Percentiles rank a stretch among this genome's conserved stretches.
Conservation (phyloP, 176 grass and related monocot species). For the Carex myosuroides region DNA sequence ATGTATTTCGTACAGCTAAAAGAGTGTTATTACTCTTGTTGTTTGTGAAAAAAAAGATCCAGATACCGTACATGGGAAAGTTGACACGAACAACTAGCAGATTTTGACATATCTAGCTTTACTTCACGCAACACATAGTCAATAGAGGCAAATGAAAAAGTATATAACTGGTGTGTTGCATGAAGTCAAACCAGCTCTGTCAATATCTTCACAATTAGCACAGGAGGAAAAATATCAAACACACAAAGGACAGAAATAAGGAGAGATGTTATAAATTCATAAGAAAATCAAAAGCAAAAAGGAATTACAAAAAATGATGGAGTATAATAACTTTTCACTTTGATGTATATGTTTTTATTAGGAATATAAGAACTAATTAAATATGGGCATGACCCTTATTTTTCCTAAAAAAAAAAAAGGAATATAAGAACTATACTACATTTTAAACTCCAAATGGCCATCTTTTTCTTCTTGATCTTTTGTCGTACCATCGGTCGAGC, state of each 20-base stretch:
- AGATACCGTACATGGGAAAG: not conserved
- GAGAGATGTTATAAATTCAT: not conserved
- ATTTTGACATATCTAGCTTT: too few relatives aligned
- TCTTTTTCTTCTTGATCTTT: not conserved
- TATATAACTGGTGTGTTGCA: too few relatives aligned
- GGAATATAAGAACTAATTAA: not conserved
- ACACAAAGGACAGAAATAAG: not conserved
- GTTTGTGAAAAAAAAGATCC: not conserved
- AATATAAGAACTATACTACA: not conserved
- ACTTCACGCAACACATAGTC: too few relatives aligned
- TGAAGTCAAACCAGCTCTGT: too few relatives aligned
- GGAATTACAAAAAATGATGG: not conserved
- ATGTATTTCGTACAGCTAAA: not conserved
- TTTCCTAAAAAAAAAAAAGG: not conserved
- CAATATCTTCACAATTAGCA: not conserved
- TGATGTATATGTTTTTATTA: not conserved
- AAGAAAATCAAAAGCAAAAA: not conserved
- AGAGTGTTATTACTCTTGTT: not conserved
- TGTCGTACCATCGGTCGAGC: slow-evolving; percentile 5
- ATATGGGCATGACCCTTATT: too few relatives aligned
- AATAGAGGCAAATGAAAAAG: too few relatives aligned
- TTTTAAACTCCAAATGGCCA: not conserved
- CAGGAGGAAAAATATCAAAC: not conserved
- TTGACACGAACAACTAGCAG: not conserved
- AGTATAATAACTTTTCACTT: not conserved